Conservation (phyloP, 1,139 yeast species). For the Debaryomyces udenii region DNA sequence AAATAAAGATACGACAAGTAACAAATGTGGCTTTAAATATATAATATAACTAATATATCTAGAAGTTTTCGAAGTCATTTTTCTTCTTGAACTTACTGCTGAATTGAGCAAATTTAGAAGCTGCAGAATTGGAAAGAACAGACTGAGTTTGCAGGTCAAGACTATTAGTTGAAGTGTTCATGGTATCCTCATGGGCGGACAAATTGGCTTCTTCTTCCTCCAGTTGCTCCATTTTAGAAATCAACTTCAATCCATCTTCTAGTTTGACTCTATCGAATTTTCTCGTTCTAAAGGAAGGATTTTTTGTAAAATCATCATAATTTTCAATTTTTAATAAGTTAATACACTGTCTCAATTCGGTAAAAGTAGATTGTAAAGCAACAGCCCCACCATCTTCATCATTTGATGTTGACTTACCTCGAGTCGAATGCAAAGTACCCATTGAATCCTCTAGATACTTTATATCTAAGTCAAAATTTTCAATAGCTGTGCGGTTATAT, state of each 20-base stretch:
- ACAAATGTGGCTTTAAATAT: slow-evolving; percentile 1
- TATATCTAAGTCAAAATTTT: slow-evolving; percentile 48
- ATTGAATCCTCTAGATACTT: slow-evolving; percentile 45
- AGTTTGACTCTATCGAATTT: slow-evolving; percentile 44
- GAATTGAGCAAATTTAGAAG: slow-evolving; percentile 47
- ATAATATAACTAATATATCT: neutral
- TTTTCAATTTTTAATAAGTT: slow-evolving; percentile 43
- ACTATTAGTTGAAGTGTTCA: slow-evolving; percentile 23
- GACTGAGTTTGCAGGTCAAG: slow-evolving; percentile 27
- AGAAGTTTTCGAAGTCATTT: slow-evolving; percentile 10
- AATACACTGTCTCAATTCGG: slow-evolving; percentile 49
- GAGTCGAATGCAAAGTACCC: slow-evolving; percentile 30
- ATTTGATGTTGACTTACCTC: slow-evolving; percentile 19
- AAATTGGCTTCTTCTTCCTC: slow-evolving; percentile 14
- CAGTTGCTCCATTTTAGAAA: slow-evolving; percentile 38
- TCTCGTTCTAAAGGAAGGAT: slow-evolving; percentile 44
- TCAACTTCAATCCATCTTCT: slow-evolving; percentile 44
- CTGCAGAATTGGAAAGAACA: slow-evolving; percentile 31
- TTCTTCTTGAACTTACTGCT: slow-evolving; percentile 37
- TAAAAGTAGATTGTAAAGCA: slow-evolving; percentile 48
- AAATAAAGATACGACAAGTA: slow-evolving; percentile 9
- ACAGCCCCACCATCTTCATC: slow-evolving; percentile 36
- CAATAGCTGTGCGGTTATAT: slow-evolving; percentile 45
- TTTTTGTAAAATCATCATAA: slow-evolving; percentile 43
- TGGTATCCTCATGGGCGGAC: slow-evolving; percentile 22